Evolutionary conservation across 2,329 filamentous ascomycete species (phyloP).

Genomic region (Diaporthe amygdali): DNA sequence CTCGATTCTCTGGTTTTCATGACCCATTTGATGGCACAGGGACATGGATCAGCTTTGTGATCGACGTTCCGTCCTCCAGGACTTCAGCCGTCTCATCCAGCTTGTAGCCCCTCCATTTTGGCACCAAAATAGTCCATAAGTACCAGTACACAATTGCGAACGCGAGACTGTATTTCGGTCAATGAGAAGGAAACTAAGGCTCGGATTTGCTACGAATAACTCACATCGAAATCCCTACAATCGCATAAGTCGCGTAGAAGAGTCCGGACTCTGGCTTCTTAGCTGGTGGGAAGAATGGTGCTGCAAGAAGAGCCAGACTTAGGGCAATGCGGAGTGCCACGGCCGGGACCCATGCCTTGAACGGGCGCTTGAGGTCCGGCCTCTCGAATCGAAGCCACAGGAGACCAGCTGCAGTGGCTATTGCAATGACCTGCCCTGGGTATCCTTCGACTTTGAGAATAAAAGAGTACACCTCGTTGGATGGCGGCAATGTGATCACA

Average conservation of each 20-base stretch:
- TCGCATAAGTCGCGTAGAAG: neutral
- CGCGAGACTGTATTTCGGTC: neutral
- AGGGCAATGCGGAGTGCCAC: neutral
- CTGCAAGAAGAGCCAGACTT: neutral
- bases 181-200: neutral
- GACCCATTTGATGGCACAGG: neutral
- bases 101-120: neutral
- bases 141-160: neutral
- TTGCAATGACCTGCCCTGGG: constrained; percentile 39
- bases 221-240: neutral
- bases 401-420: constrained; percentile 63
- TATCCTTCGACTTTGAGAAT: constrained; percentile 74
- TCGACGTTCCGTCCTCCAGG: neutral
- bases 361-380: constrained; percentile 45
- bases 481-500: constrained; percentile 69
- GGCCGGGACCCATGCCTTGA: constrained; percentile 60
- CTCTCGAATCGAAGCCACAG: constrained; percentile 64
- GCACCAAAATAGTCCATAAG: neutral
- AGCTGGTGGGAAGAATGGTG: neutral
- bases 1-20: no score
- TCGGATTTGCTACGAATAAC: neutral
- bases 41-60: neutral
- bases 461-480: constrained; percentile 72
- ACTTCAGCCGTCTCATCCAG: neutral
- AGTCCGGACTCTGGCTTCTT: neutral